phyloP scores from a whole-genome alignment of 2,329 filamentous ascomycete genomes.

The Ophiocordyceps camponoti-floridani region DNA sequence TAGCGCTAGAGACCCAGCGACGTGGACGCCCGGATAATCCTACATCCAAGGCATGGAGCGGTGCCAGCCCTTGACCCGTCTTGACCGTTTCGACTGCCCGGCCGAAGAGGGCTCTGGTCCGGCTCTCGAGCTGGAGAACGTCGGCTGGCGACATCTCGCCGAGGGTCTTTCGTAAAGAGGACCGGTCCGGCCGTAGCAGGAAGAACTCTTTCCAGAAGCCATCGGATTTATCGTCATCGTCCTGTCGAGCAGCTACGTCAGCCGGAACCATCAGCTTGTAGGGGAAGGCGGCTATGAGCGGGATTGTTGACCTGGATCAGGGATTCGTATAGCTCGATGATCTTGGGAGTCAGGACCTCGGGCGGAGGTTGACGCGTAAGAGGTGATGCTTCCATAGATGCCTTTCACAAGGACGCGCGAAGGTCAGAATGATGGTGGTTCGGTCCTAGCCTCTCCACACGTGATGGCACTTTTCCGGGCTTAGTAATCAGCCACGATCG shows the following conservation, averaged over 20 bases:
- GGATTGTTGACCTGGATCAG: conserved; percentile 47
- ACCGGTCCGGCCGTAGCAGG: conserved; percentile 62
- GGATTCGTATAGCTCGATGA: conserved; percentile 73
- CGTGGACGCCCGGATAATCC: conserved; percentile 13
- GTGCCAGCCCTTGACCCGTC: conserved; percentile 37
- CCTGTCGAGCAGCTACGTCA: conserved; percentile 18
- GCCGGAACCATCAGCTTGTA: background rate
- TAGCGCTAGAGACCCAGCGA: background rate
- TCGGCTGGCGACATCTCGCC: conserved; percentile 55
- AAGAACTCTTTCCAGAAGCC: conserved; percentile 98
- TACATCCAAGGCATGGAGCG: conserved; percentile 77
- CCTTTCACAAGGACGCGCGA: conserved; percentile 1
- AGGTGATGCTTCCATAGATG: conserved; percentile 68
- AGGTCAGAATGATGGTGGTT: background rate
- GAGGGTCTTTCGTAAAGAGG: conserved; percentile 49
- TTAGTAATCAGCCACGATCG: too few species aligned
- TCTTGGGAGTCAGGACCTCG: conserved; percentile 84
- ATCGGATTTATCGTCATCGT: conserved; percentile 57
- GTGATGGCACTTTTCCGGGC: too few species aligned
- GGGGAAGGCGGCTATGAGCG: background rate
- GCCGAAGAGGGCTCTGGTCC: conserved; percentile 62
- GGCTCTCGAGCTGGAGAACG: conserved; percentile 57
- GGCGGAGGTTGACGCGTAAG: conserved; percentile 84
- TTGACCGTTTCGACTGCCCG: conserved; percentile 55
- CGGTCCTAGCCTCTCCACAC: too few species aligned